phyloP scores from a whole-genome alignment of 2,329 filamentous ascomycete genomes.

The Arthrobotrys megalospora region DNA sequence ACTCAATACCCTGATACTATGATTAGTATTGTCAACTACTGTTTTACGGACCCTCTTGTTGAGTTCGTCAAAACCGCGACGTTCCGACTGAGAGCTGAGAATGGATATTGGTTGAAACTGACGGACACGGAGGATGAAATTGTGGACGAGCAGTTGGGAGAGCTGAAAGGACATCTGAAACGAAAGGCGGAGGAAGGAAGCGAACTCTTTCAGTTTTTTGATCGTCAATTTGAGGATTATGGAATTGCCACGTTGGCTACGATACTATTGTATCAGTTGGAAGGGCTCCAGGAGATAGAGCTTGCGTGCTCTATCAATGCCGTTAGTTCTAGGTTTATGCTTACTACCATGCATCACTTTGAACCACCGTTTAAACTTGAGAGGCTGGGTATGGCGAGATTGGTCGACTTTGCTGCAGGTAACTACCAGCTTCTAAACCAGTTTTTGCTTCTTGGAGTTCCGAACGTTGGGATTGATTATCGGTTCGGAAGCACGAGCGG shows the following conservation, averaged over 20 bases:
- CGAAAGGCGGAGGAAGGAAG: conserved; percentile 4
- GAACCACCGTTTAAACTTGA: conserved; percentile 34
- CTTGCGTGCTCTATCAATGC: conserved; percentile 31
- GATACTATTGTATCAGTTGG: conserved; percentile 37
- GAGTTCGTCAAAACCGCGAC: conserved; percentile 37
- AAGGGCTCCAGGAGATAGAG: conserved; percentile 21
- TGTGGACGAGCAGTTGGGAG: not conserved
- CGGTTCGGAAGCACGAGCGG: conserved; percentile 34
- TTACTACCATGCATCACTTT: conserved; percentile 35
- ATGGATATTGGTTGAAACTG: conserved; percentile 20
- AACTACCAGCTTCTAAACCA: conserved; percentile 39
- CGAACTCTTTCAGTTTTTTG: conserved; percentile 31
- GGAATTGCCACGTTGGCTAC: conserved; percentile 37
- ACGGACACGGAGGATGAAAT: conserved; percentile 23
- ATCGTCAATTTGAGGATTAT: conserved; percentile 31
- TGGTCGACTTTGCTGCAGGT: conserved; percentile 31
- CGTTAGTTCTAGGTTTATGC: conserved; percentile 31
- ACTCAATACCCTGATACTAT: conserved; percentile 28
- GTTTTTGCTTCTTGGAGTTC: conserved; percentile 6
- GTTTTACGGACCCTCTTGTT: conserved; percentile 31
- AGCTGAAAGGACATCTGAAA: conserved; percentile 7
- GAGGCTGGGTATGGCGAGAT: conserved; percentile 3
- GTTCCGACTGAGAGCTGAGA: conserved; percentile 31
- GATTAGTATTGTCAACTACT: conserved; percentile 37
- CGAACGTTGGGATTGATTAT: conserved; percentile 31